These are phyloP conservation scores for Zelonia costaricensis DNA, from an alignment of 208 protist species.

Conservation along the genomic window DNA sequence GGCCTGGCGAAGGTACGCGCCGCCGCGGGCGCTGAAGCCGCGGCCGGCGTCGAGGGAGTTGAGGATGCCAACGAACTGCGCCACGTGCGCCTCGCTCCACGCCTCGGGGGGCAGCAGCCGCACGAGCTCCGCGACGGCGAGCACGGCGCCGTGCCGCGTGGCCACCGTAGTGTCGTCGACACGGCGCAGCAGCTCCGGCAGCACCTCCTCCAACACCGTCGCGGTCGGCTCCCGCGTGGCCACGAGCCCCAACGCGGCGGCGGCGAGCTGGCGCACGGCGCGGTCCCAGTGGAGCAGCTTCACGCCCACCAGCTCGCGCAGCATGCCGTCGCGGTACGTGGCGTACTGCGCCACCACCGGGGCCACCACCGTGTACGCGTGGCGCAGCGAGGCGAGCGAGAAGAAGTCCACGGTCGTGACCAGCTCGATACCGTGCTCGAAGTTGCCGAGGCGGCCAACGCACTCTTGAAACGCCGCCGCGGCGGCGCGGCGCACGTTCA, in stretches of 20 bases:
- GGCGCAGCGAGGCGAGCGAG: constrained; percentile 86
- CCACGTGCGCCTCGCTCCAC: constrained; percentile 37
- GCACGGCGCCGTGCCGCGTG: constrained; percentile 91
- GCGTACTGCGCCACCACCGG: constrained; percentile 60
- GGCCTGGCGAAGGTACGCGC: constrained; percentile 92
- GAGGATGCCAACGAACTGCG: constrained; percentile 14
- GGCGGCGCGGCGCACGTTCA: constrained; percentile 92
- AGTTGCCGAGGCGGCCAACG: constrained; percentile 92
- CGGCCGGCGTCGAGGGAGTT: constrained; percentile 80
- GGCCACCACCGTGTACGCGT: constrained; percentile 91
- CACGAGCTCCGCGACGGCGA: constrained; percentile 90
- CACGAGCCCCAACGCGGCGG: constrained; percentile 77
- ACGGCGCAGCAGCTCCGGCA: constrained; percentile 52
- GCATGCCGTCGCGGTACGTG: constrained; percentile 84
- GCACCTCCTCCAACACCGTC: constrained; percentile 17
- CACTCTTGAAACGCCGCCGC: constrained; percentile 94
- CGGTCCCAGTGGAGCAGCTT: constrained; percentile 94
- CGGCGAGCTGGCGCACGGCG: constrained; percentile 79
- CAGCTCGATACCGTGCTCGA: constrained; percentile 97
- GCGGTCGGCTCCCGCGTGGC: constrained; percentile 32
- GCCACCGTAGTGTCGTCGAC: constrained; percentile 63
- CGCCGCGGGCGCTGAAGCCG: constrained; percentile 95
- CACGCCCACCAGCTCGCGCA: constrained; percentile 80
- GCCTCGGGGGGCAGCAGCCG: constrained; percentile 42
- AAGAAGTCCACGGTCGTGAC: constrained; percentile 97